Base-by-base conservation (phyloP, 2,329 filamentous ascomycete genomes). In the Tolypocladium capitatum region DNA sequence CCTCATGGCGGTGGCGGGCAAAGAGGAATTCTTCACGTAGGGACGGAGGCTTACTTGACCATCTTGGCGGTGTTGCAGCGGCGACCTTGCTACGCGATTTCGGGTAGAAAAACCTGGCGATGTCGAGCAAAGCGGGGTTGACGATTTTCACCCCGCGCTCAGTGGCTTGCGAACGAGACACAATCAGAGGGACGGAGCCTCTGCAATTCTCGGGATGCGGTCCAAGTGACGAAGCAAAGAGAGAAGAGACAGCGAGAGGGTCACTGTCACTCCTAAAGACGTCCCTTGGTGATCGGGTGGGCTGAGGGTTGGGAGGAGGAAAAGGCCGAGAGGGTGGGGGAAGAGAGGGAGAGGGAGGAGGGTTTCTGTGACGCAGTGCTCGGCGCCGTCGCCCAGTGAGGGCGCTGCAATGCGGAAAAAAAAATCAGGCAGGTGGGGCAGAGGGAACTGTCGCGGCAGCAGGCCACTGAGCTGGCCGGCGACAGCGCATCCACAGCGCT, bases 11-110 rank as follows among this genome's bases (percentile, higher is more conserved):
- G 5, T 3, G n/a, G 21, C 28, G 32, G 10, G 7, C 7, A 13
- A 13, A n/a, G 28, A 33, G 8, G 42, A 14, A n/a, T 44, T 16
- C 36, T 18, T 11, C 38, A 13, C 2, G n/a, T 5, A 36, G 36
- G 52, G 50, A 48, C 45, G 49, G 48, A 48, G 5, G 91, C 90
- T 85, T 85, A 96, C 90, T 97, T 96, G 72, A 98, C 92, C 92
- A 98, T 98, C 72, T 89, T 96, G 84, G 76, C 88, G 86, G 89
- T 86, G 69, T 80, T 84, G 70, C 68, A 68, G 60, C 56, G 61
- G 59, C 64, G 61, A 69, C 65, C 62, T 67, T 60, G 58, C 60
- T 64, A 63, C 63, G 55, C 61, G 61, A 56, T 57, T 61, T 46
- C 48, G 45, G 57, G 53, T 51, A 53, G 47, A 50, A 56, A 55